These are phyloP conservation scores for Platismatia glauca DNA, from an alignment of 495 filamentous ascomycete species.

Conservation along the genomic window DNA sequence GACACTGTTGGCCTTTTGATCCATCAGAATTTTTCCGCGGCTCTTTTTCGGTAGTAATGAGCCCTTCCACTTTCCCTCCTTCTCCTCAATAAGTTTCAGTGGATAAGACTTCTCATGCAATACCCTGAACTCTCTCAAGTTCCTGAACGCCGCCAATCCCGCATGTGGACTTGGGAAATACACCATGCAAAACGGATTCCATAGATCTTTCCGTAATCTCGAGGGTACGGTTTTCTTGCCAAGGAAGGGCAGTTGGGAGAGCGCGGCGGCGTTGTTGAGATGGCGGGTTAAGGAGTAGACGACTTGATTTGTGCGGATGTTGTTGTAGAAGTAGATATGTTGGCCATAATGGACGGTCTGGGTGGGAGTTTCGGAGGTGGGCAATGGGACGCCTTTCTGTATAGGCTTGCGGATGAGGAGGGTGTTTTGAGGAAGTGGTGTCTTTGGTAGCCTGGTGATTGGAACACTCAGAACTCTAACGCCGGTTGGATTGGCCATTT, in stretches of 20 bases:
- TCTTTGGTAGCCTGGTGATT: neutral
- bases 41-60: slow-evolving; percentile 43
- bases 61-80: slow-evolving; percentile 35
- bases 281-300: slow-evolving; percentile 67
- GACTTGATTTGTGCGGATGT: slow-evolving; percentile 72
- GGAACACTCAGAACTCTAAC: neutral
- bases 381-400: slow-evolving; percentile 11
- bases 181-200: slow-evolving; percentile 71
- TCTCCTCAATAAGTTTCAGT: slow-evolving; percentile 43
- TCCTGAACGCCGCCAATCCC: slow-evolving; percentile 66
- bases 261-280: slow-evolving; percentile 55
- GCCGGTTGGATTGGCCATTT: neutral
- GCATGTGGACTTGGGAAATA: slow-evolving; percentile 54
- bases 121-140: slow-evolving; percentile 71
- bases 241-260: slow-evolving; percentile 73
- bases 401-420: slow-evolving; percentile 19
- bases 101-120: slow-evolving; percentile 59
- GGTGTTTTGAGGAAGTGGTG: slow-evolving; percentile 9
- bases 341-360: slow-evolving; percentile 43
- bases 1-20: slow-evolving; percentile 81
- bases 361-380: neutral
- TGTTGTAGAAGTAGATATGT: slow-evolving; percentile 74
- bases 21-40: slow-evolving; percentile 58
- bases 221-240: slow-evolving; percentile 83
- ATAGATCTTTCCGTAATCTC: slow-evolving; percentile 80